Conservation (phyloP, 345 rosid genomes). For the Noccaea caerulescens region DNA sequence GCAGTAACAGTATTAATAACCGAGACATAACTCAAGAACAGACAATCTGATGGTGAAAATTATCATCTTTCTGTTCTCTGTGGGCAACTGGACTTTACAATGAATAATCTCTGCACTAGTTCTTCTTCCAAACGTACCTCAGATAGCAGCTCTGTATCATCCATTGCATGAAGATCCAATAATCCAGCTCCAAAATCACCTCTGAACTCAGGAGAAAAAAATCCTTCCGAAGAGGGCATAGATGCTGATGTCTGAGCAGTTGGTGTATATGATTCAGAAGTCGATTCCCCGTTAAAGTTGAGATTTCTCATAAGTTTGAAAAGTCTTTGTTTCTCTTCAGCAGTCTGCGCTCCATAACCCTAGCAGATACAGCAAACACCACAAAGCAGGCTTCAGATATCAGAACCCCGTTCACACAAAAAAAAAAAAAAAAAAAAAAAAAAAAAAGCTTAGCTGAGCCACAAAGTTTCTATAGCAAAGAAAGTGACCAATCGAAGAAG, state of each 20-base stretch:
- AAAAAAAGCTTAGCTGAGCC: conserved; percentile 2
- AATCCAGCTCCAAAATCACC: conserved; percentile 99
- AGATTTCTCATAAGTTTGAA: conserved; percentile 93
- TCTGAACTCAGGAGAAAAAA: conserved; percentile 86
- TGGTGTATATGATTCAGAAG: conserved; percentile 72
- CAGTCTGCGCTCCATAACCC: conserved; percentile 97
- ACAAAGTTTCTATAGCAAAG: not conserved
- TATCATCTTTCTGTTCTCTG: conserved; percentile 7
- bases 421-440: not conserved
- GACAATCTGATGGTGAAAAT: not conserved
- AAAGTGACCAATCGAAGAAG: not conserved
- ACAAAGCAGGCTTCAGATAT: conserved; percentile 11
- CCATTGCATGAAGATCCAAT: conserved; percentile 97
- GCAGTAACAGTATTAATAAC: conserved; percentile 8
- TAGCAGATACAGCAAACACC: conserved; percentile 42
- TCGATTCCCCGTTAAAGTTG: conserved; percentile 88
- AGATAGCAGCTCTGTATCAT: conserved; percentile 92
- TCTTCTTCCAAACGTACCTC: conserved; percentile 59
- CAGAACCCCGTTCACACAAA: conserved; percentile 6
- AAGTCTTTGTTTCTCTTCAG: conserved; percentile 96
- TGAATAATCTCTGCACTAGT: conserved; percentile 3
- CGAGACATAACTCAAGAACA: conserved; percentile 8
- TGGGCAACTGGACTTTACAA: conserved; percentile 8
- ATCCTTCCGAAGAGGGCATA: conserved; percentile 68
- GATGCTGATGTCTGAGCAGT: conserved; percentile 67